phyloP scores from a whole-genome alignment of 2,329 filamentous ascomycete species.

The Stemphylium lycopersici region DNA sequence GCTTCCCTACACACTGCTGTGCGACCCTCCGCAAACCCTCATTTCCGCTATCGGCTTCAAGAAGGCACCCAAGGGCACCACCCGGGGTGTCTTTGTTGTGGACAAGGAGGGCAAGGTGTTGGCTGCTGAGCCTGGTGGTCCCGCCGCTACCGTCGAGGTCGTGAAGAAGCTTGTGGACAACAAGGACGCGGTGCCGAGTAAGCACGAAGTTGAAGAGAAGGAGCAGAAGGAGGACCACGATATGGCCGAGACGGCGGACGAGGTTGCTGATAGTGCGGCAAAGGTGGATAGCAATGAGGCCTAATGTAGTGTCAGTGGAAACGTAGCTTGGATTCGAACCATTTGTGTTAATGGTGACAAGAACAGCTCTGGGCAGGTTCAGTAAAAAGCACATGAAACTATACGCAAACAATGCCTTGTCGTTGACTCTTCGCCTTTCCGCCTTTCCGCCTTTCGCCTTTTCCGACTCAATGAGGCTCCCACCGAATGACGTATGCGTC shows the following conservation, averaged over 20 bases:
- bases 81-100: conserved; percentile 86
- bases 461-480: no score
- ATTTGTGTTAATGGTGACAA: no score
- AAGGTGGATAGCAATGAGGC: conserved; percentile 41
- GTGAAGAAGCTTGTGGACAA: conserved; percentile 69
- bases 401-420: no score
- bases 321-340: no score
- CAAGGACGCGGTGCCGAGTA: conserved; percentile 29
- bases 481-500: no score
- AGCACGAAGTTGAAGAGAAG: conserved; percentile 37
- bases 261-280: conserved; percentile 33
- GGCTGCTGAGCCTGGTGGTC: conserved; percentile 74
- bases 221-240: conserved; percentile 49
- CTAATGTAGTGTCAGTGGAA: background rate
- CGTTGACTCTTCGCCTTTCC: no score
- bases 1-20: conserved; percentile 85
- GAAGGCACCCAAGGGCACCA: conserved; percentile 80
- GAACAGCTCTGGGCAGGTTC: no score
- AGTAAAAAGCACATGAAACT: no score
- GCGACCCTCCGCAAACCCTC: conserved; percentile 75
- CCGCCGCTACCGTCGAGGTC: conserved; percentile 76
- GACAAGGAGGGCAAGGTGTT: conserved; percentile 82
- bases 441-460: no score
- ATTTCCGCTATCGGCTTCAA: conserved; percentile 89
- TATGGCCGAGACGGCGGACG: conserved; percentile 52